Conservation (phyloP, 2,329 filamentous ascomycete species). For the Cladosporium sp. region DNA sequence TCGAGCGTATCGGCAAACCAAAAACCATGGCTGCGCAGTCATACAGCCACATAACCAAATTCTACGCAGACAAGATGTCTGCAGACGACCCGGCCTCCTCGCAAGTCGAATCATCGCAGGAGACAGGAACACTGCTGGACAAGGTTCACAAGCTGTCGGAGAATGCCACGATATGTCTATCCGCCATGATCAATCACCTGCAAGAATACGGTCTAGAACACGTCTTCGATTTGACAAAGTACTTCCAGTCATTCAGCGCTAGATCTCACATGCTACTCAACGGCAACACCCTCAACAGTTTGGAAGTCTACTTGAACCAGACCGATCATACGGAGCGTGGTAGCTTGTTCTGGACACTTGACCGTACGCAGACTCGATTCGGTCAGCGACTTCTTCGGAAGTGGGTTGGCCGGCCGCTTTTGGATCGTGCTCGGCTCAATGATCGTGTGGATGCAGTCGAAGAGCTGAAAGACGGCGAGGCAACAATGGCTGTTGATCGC, state of each 20-base stretch:
- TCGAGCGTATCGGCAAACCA: conserved; percentile 69
- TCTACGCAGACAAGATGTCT: conserved; percentile 76
- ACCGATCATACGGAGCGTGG: conserved; percentile 81
- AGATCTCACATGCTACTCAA: conserved; percentile 93
- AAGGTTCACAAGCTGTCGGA: conserved; percentile 82
- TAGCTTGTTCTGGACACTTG: conserved; percentile 90
- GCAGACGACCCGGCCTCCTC: conserved; percentile 42
- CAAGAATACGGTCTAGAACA: conserved; percentile 89
- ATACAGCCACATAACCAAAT: conserved; percentile 82
- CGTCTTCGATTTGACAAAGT: conserved; percentile 92
- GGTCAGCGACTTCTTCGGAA: conserved; percentile 83
- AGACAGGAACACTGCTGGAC: conserved; percentile 62
- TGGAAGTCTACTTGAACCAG: conserved; percentile 93
- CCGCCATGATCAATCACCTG: conserved; percentile 91
- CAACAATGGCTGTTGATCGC: conserved; percentile 63
- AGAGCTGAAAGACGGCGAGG: conserved; percentile 67
- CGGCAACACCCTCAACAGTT: conserved; percentile 85
- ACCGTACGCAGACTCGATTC: conserved; percentile 85
- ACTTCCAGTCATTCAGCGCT: conserved; percentile 93
- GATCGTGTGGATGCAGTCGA: conserved; percentile 78
- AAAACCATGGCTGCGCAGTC: conserved; percentile 80
- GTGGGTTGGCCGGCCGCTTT: conserved; percentile 86
- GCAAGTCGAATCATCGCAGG: conserved; percentile 39
- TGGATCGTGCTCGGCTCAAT: conserved; percentile 68
- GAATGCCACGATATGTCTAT: conserved; percentile 82